phyloP scores from a whole-genome alignment of 148 eudicot species.

The Bassia scoparia region DNA sequence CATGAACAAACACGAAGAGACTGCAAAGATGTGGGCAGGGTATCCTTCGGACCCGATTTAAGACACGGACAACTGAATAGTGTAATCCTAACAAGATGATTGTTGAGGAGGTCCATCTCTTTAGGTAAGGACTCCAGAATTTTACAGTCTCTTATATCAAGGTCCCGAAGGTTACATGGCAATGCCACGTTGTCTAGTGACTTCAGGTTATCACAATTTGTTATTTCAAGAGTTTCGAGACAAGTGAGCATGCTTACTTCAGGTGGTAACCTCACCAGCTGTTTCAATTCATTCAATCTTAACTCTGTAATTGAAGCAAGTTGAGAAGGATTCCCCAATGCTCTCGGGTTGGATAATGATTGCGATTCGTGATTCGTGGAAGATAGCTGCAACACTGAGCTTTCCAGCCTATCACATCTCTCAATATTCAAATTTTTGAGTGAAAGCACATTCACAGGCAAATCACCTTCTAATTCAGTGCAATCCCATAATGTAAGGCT shows the following conservation, averaged over 20 bases:
- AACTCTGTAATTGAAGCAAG: not conserved
- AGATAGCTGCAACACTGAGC: not conserved
- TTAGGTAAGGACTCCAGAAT: not conserved
- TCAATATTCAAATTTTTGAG: not conserved
- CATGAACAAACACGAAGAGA: not conserved
- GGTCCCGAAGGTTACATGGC: not conserved
- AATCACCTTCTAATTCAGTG: not conserved
- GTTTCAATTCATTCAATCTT: not conserved
- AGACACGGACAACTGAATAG: not conserved
- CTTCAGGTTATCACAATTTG: not conserved
- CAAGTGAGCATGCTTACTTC: not conserved
- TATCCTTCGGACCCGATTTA: not conserved
- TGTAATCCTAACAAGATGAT: not conserved
- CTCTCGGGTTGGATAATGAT: not conserved
- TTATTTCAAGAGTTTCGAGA: not conserved
- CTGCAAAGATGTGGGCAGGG: not conserved
- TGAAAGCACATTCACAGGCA: not conserved
- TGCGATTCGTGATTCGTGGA: not conserved
- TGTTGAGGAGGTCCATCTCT: not conserved
- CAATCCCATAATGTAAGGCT: not conserved
- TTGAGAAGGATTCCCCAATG: not conserved
- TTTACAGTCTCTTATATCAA: not conserved
- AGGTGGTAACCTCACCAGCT: not conserved
- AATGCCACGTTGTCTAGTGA: not conserved
- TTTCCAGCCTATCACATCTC: not conserved